Conservation (phyloP, 2,329 filamentous ascomycete genomes). For the Exophiala spinifera region DNA sequence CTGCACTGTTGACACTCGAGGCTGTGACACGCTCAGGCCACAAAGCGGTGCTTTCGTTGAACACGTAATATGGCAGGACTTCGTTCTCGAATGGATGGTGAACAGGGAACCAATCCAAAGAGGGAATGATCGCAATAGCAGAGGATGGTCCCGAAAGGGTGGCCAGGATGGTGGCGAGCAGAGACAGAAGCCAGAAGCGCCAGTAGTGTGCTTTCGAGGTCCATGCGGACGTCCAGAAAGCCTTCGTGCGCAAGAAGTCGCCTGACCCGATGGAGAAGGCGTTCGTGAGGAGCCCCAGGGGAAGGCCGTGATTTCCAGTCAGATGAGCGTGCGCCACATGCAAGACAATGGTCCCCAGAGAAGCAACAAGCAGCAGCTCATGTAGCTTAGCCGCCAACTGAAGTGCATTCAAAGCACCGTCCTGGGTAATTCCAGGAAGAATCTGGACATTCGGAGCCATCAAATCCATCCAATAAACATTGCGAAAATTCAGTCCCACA, state of each 20-base stretch:
- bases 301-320: constrained; percentile 26
- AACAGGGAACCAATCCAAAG: constrained; percentile 24
- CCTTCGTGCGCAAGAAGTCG: constrained; percentile 29
- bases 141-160: constrained; percentile 28
- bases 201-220: constrained; percentile 18
- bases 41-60: constrained; percentile 22
- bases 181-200: constrained; percentile 19
- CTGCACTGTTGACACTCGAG: constrained; percentile 14
- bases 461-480: constrained; percentile 25
- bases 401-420: constrained; percentile 29
- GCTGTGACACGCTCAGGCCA: constrained; percentile 23
- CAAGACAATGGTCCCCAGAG: constrained; percentile 28
- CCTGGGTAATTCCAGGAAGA: constrained; percentile 22
- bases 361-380: constrained; percentile 30
- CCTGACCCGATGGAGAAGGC: constrained; percentile 26
- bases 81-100: constrained; percentile 14
- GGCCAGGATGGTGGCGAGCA: constrained; percentile 25
- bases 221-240: constrained; percentile 25
- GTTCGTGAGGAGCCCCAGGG: constrained; percentile 29
- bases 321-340: constrained; percentile 26
- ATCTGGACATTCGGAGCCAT: constrained; percentile 27
- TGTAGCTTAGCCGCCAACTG: constrained; percentile 31
- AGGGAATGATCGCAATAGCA: constrained; percentile 29
- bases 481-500: constrained; percentile 24
- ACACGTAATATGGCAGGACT: constrained; percentile 19